Evolutionary conservation across 2,329 filamentous ascomycete species (phyloP).

Genomic region (Fusarium sp.): DNA sequence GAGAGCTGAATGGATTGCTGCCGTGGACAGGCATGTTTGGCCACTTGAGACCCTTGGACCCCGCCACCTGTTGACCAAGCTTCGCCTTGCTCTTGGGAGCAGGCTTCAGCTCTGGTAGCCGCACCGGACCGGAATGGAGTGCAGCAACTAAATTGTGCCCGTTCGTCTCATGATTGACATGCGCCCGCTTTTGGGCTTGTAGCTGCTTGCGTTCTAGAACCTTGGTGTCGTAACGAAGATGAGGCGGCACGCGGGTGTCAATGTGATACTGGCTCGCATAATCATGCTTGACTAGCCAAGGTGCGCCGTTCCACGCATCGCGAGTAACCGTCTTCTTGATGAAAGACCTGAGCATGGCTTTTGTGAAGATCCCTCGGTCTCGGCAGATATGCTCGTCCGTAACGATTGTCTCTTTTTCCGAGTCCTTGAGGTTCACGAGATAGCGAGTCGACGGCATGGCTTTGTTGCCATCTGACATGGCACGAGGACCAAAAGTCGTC

Average conservation of each 20-base stretch:
- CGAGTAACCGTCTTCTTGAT: constrained; percentile 95
- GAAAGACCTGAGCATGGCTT: constrained; percentile 92
- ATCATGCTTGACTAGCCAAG: constrained; percentile 93
- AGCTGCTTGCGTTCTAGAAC: constrained; percentile 82
- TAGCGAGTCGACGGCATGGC: constrained; percentile 84
- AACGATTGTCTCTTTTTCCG: constrained; percentile 81
- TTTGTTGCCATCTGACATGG: constrained; percentile 77
- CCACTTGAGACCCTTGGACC: constrained; percentile 63
- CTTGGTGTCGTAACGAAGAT: constrained; percentile 86
- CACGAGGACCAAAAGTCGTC: constrained; percentile 76
- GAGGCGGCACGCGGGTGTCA: constrained; percentile 86
- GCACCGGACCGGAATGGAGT: constrained; percentile 63
- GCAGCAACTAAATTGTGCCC: constrained; percentile 54
- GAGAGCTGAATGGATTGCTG: constrained; percentile 65
- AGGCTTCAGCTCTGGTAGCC: constrained; percentile 82
- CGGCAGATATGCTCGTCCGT: constrained; percentile 87
- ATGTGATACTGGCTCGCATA: constrained; percentile 90
- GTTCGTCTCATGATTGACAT: constrained; percentile 61
- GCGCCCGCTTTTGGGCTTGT: constrained; percentile 76
- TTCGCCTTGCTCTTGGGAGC: constrained; percentile 79
- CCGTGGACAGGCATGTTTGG: constrained; percentile 53
- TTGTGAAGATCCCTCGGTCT: constrained; percentile 93
- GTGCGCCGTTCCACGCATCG: constrained; percentile 95
- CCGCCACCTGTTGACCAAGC: constrained; percentile 51
- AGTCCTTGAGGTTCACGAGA: constrained; percentile 81